Base-by-base conservation (phyloP, 257 asterid species). In the Jasminum sambac region DNA sequence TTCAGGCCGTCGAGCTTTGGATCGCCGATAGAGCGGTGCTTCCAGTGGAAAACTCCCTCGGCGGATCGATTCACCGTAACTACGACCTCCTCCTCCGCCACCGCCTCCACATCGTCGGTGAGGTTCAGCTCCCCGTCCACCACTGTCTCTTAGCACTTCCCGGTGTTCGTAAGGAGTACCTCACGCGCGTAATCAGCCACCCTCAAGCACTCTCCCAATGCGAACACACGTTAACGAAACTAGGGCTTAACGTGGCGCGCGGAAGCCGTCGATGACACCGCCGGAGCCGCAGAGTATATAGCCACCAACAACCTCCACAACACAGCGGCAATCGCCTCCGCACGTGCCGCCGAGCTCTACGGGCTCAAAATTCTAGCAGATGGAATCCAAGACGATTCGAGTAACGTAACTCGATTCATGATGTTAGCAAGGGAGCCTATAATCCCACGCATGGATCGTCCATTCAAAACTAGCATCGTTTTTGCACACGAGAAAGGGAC, bases 11-110 rank as follows among this genome's bases (percentile, higher is more conserved):
- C 5, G 88, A 84, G 79, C 86, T 84, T 5, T 84, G 88, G 88
- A 76, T 81, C 8, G 86, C 88, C 2, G 88, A 84, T 72, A 74
- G 88, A 4, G 88, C 88, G 4, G 88, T 84, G 13, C 82, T 84
- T 23, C 88, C 88, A 0, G 86, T 84, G 1, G 88, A 84, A 36
- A 84, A 84, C 60, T 84, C 88, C 11, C 86, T 84, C 5, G 88
- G 88, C 38, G 88, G 88, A 23, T 81, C 86, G 0, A 84, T 84
- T 21, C 88, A 84, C 68, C 79, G 88, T 0, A 84, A 84, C 68
- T 84, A 84, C 58, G 88, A 84, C 65, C 88, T 84, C 43, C 88
- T 84, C 72, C 84, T 84, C 48, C 88, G 88, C 26, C 88, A 84
- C 73, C 86, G 86, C 65, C 88, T 84, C 80, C 88, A 84, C 72